Base-by-base conservation (phyloP, 2,329 filamentous ascomycete genomes). In the Penicillium italicum region DNA sequence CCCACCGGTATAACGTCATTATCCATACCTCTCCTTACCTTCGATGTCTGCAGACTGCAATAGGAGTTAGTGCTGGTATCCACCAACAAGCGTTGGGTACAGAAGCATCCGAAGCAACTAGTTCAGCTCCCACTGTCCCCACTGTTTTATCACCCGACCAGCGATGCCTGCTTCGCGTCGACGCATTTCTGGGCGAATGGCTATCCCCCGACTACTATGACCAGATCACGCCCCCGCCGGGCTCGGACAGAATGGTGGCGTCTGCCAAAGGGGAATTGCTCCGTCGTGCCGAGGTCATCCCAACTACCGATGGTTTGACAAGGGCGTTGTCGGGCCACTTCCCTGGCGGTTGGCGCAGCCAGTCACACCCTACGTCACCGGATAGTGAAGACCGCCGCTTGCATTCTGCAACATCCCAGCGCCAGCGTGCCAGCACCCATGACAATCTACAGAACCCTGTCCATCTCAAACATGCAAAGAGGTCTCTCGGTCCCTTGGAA, bases 131-230 rank as follows among this genome's bases (percentile, higher is more conserved):
- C 40, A 44, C 38, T 20, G 20, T 31, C 22, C 33, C 59, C 11
- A 41, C 28, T 24, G 22, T 55, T 26, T 24, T 26, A 22, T 40
- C n/a, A 16, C 40, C 10, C 41, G 63, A 60, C 45, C 50, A 58
- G 22, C 66, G 67, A 30, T 67, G 66, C 38, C 59, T 72, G 10
- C 76, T 99, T 45, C 88, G 94, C 0, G 82, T 99, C 6, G 94
- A 99, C 74, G 88, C 92, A 0, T 97, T 95, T 69, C 80, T 99
- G 0, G 93, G 94, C 46, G 94, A 99, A 79, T 99, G 94, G 94
- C 80, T 97, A 30, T 90, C 89, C 2, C 90, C 91, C 1, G 88
- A 92, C 68, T 99, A 99, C 72, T 99, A 93, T 67, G 91, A 96
- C 60, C 82, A 89, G 50, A 97, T 97, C 61, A 93, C 89, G 0